Percentiles rank a stretch among this genome's conserved stretches.
Conservation (phyloP, 2,329 filamentous ascomycete species). For the Hymenoscyphus occultus region DNA sequence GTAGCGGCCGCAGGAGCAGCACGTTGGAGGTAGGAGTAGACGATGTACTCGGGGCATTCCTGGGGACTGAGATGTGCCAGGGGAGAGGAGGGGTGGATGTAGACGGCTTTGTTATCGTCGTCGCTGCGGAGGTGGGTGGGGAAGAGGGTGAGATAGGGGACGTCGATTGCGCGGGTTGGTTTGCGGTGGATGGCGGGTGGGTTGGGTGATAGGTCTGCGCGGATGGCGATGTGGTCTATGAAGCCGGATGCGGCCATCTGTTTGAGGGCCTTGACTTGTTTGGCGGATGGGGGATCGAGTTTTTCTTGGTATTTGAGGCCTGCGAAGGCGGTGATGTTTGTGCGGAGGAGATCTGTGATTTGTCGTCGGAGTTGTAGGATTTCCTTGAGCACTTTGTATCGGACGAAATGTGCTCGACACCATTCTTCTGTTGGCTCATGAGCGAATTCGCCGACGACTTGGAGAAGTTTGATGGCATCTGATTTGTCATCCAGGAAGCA, state of each 20-base stretch:
- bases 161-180: slow-evolving; percentile 82
- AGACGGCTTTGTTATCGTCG: slow-evolving; percentile 65
- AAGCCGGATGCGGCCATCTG: slow-evolving; percentile 91
- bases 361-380: slow-evolving; percentile 79
- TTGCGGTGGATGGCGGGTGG: slow-evolving; percentile 66
- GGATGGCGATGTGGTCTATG: slow-evolving; percentile 90
- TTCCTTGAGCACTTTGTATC: slow-evolving; percentile 83
- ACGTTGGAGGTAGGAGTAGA: slow-evolving; percentile 84
- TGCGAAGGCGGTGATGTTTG: slow-evolving; percentile 66
- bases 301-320: slow-evolving; percentile 55
- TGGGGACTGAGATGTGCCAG: slow-evolving; percentile 66
- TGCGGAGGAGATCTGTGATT: slow-evolving; percentile 74
- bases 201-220: slow-evolving; percentile 77
- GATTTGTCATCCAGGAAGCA: slow-evolving; percentile 76
- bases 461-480: slow-evolving; percentile 87
- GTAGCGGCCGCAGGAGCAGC: slow-evolving; percentile 49
- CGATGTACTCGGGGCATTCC: slow-evolving; percentile 81
- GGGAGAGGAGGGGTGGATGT: slow-evolving; percentile 81
- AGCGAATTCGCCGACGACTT: slow-evolving; percentile 83
- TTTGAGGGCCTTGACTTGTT: slow-evolving; percentile 76
- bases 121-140: slow-evolving; percentile 54
- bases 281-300: slow-evolving; percentile 58
- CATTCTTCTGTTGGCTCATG: slow-evolving; percentile 70
- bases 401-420: slow-evolving; percentile 81
- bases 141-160: slow-evolving; percentile 85